Conservation (phyloP, 495 filamentous ascomycete genomes). For the Sabuloglossum arenarium region DNA sequence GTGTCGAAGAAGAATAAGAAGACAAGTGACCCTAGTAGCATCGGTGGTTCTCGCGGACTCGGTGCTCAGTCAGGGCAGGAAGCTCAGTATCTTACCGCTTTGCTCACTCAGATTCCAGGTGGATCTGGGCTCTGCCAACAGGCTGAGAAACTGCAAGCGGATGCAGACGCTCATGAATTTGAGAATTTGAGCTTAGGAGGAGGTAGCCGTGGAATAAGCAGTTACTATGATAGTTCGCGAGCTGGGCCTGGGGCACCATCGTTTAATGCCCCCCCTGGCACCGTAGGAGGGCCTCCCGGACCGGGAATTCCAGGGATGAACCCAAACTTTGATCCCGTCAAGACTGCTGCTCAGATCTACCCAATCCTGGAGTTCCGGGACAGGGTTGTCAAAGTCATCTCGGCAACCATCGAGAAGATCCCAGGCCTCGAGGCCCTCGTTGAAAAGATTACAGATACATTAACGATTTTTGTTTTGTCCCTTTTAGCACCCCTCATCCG, state of each 20-base stretch:
- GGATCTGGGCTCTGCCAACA: constrained; percentile 57
- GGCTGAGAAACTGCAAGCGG: constrained; percentile 51
- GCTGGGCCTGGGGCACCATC: constrained; percentile 15
- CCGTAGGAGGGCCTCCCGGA: constrained; percentile 23
- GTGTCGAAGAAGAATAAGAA: constrained; percentile 19
- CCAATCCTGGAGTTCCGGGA: constrained; percentile 89
- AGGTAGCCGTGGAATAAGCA: background rate
- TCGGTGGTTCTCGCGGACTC: constrained; percentile 12
- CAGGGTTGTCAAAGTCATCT: constrained; percentile 70
- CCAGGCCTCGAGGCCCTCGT: constrained; percentile 71
- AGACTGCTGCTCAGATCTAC: constrained; percentile 69
- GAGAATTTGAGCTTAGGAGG: constrained; percentile 23
- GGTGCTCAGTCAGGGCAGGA: constrained; percentile 21
- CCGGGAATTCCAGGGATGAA: constrained; percentile 47
- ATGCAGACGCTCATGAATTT: constrained; percentile 53
- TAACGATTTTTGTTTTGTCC: constrained; percentile 78
- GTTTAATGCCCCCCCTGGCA: constrained; percentile 29
- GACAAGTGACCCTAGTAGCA: constrained; percentile 18
- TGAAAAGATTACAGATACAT: constrained; percentile 75
- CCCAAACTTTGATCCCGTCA: constrained; percentile 61
- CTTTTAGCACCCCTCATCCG: constrained; percentile 76
- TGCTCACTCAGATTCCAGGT: constrained; percentile 61
- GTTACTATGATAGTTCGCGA: background rate
- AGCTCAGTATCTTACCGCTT: constrained; percentile 37
- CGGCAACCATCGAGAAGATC: constrained; percentile 70